Evolutionary conservation across 2,329 filamentous ascomycete species (phyloP).

Genomic region (Phyllosticta citribraziliensis): DNA sequence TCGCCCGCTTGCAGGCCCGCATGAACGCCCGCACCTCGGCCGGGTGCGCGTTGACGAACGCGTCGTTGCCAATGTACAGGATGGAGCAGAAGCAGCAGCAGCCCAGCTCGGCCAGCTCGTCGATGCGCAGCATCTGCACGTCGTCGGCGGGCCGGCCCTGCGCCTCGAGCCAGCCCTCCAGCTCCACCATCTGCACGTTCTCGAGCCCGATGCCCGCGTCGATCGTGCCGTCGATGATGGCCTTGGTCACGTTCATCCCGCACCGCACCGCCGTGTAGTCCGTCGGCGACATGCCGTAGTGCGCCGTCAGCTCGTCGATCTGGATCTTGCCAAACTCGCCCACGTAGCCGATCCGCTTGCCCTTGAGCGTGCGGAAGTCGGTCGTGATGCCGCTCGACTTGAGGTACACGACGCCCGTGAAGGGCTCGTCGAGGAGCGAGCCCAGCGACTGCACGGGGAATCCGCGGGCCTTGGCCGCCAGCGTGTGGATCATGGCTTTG

Average conservation of each 20-base stretch:
- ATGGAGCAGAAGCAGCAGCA: slow-evolving; percentile 81
- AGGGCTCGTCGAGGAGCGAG: slow-evolving; percentile 68
- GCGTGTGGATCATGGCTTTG: slow-evolving; percentile 77
- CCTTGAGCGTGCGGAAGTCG: slow-evolving; percentile 65
- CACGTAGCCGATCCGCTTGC: slow-evolving; percentile 69
- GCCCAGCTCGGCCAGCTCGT: slow-evolving; percentile 67
- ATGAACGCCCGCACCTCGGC: slow-evolving; percentile 59
- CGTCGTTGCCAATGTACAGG: slow-evolving; percentile 69
- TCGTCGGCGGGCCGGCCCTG: slow-evolving; percentile 56
- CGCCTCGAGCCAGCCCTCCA: slow-evolving; percentile 61
- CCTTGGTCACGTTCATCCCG: slow-evolving; percentile 72
- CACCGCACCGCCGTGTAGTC: slow-evolving; percentile 71
- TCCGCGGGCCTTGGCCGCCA: slow-evolving; percentile 65
- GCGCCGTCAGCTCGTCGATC: slow-evolving; percentile 68
- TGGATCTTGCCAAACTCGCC: slow-evolving; percentile 77
- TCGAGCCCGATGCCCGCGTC: slow-evolving; percentile 69
- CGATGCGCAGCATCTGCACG: slow-evolving; percentile 73
- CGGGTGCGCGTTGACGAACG: slow-evolving; percentile 55
- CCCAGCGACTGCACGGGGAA: slow-evolving; percentile 66
- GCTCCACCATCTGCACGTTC: slow-evolving; percentile 76
- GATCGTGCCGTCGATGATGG: slow-evolving; percentile 62
- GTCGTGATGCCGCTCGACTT: slow-evolving; percentile 64
- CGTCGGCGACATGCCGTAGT: slow-evolving; percentile 63
- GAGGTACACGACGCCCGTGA: slow-evolving; percentile 69
- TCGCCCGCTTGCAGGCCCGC: slow-evolving; percentile 63